Base-by-base conservation (phyloP, 116 monocot species). In the Zostera marina region DNA sequence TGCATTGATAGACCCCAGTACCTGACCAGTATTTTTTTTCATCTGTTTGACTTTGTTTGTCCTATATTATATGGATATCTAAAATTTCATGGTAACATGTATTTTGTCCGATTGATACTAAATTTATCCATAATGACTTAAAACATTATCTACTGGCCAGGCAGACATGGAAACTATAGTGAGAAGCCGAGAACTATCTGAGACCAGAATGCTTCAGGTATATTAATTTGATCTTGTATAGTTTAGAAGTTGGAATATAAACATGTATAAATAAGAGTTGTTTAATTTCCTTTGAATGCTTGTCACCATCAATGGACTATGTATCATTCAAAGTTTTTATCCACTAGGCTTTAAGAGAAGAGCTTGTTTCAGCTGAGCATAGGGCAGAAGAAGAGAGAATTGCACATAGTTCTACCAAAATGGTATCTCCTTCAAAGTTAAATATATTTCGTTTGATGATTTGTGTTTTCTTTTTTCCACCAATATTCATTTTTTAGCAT, bases 371-470 rank as follows among this genome's bases (percentile, higher is more conserved):
- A 51, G 76, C 69, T 56, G 94, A 96, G 46, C 80, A 70, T 42
- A 77, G 85, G 63, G 88, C 89, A 64, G 94, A 88, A 76, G 94
- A 88, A 70, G 94, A 96, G 67, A 84, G 82, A 26, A 48, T 68
- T 63, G 88, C 88, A 63, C 94, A 96, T 42, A 96, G 80, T 88
- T 79, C 88, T 14, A 96, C 94, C n/a, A 96, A 96, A 66, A 88
- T 96, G 94, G 94, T 88, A 55, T 48, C 23, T 38, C 17, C 8
- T 3, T 23, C 7, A 47, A 44, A 13, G n/a, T 4, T 14, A 11
- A 14, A 10, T 12, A 14, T 32, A 47, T 46, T 47, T 61, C 0
- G 57, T 17, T 39, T 39, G 16, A 39, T 9, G 20, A 14, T 22
- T 39, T 44, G 10, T 45, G 19, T 60, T 4, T 62, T 40, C 42